Evolutionary conservation across 1,284 basidiomycete genomes (phyloP), one percentile per base, ranked within the genome.

Genomic region (Sparassis latifolia): DNA sequence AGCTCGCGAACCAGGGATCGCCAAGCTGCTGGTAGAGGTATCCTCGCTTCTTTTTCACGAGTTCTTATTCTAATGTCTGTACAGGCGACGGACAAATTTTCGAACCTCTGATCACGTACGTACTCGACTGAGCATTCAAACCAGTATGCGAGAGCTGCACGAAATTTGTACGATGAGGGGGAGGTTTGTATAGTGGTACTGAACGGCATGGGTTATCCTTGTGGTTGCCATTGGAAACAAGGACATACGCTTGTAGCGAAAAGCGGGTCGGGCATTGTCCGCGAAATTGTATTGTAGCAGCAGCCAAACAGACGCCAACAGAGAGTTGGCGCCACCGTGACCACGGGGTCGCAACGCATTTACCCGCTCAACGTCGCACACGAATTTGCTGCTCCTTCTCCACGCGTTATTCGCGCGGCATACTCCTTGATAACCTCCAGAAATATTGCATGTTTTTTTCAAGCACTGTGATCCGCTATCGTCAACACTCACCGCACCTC

Each of bases 21-120:
- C 82, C 27, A 83, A 85, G 65, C 68, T 88, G 45, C 75, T 97
- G 44, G 78, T 92, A 9, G 76, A 90, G 72, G 92, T 83, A 57
- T 33, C 70, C 28, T 27, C 27, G 27, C 52, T 31, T 35, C 33
- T 42, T 47, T 38, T 10, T 44, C 20, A 5, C 37, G 32, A 48
- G 12, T 48, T 38, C 38, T 61, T 42, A 56, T 32, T 44, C 33
- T 31, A 6, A 1, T 4, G 27, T 32, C 6, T 10, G 12, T 38
- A 4, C 51, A 66, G 64, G 64, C 65, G 6, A 65, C 65, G 41
- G 62, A 66, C 55, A 53, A 52, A 29, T 65, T 65, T 38, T 60
- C 64, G 9, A 50, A 61, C 35, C 33, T 63, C 30, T 63, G 51
- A 55, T 20, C 20, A 20, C 20, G 20, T 20, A 20, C 20, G 20